These are phyloP conservation scores for Anthoceros angustus DNA, from an alignment of 225 moss, liverwort and hornwort species.

Conservation along the genomic window DNA sequence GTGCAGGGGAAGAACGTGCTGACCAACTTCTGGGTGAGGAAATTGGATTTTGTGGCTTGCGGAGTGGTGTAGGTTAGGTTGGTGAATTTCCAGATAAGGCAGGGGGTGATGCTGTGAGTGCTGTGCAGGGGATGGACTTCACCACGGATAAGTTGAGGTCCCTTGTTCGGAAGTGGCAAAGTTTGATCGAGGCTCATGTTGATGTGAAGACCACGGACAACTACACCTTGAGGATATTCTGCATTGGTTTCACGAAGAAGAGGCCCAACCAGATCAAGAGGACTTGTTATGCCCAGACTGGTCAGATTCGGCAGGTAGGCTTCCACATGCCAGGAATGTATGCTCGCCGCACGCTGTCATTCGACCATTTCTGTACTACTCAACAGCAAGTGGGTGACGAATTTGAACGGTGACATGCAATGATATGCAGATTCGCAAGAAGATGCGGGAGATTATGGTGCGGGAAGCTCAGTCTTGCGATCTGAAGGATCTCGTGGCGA, in stretches of 20 bases:
- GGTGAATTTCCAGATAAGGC: not conserved
- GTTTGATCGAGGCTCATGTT: conserved; percentile 40
- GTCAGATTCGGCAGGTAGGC: conserved; percentile 38
- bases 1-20: not conserved
- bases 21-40: not conserved
- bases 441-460: conserved; percentile 49
- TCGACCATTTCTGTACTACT: too few relatives aligned
- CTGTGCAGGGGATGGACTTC: conserved; percentile 41
- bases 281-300: conserved; percentile 36
- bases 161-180: conserved; percentile 54
- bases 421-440: conserved; percentile 24
- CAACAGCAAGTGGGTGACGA: too few relatives aligned
- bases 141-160: conserved; percentile 48
- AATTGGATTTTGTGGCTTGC: not conserved
- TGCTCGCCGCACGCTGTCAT: not conserved
- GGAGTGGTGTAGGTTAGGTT: not conserved
- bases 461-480: conserved; percentile 37
- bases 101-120: not conserved
- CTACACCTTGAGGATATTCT: conserved; percentile 40
- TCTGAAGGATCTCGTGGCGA: conserved; percentile 44
- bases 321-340: not conserved
- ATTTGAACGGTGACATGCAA: not conserved
- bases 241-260: conserved; percentile 46
- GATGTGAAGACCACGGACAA: conserved; percentile 51
- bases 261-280: conserved; percentile 47